These are phyloP conservation scores for Aspergillus floridensis DNA, from an alignment of 2,329 filamentous ascomycete genomes.

Conservation along the genomic window DNA sequence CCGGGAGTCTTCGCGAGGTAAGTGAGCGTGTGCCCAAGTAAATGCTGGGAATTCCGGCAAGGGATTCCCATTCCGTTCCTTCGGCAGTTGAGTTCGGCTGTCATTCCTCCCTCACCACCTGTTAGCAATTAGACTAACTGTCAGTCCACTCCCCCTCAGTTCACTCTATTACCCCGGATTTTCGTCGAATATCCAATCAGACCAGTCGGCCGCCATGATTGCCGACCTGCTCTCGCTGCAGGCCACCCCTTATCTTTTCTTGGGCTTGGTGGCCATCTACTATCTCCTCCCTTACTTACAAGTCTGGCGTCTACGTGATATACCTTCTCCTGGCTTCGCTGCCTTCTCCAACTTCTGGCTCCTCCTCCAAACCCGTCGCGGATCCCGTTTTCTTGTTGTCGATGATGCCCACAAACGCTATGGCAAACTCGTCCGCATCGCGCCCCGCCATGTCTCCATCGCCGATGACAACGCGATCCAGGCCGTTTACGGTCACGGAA, in stretches of 20 bases:
- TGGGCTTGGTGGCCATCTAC: slow-evolving; percentile 53
- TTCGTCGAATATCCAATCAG: neutral
- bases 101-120: neutral
- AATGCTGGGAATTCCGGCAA: neutral
- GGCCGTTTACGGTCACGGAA: slow-evolving; percentile 74
- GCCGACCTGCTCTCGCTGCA: slow-evolving; percentile 26
- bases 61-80: neutral
- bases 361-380: slow-evolving; percentile 62
- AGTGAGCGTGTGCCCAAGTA: neutral
- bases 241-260: slow-evolving; percentile 39
- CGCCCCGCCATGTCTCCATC: slow-evolving; percentile 79
- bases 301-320: slow-evolving; percentile 51
- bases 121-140: no score
- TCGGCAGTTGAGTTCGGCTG: neutral
- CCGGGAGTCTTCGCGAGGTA: neutral
- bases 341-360: slow-evolving; percentile 80
- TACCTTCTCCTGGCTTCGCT: slow-evolving; percentile 55
- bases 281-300: slow-evolving; percentile 59
- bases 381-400: slow-evolving; percentile 63
- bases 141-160: no score
- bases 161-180: neutral
- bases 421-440: slow-evolving; percentile 77
- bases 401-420: slow-evolving; percentile 70
- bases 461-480: slow-evolving; percentile 76
- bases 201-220: slow-evolving; percentile 24